Evolutionary conservation across 1,139 yeast genomes (phyloP).

Genomic region (Diutina pseudorugosa): DNA sequence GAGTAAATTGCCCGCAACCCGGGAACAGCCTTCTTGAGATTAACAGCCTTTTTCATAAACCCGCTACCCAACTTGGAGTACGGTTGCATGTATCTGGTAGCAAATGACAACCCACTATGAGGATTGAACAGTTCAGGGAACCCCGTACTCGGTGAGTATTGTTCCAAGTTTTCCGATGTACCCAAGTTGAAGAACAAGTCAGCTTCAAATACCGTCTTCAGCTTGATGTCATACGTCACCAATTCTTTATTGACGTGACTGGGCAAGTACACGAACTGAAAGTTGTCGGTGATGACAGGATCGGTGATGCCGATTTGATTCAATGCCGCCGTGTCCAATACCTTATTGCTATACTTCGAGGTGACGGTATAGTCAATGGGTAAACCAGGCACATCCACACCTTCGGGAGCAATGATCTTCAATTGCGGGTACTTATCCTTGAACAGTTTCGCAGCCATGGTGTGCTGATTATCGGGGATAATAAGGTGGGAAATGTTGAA

Average conservation of each 20-base stretch:
- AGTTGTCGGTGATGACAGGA: constrained; percentile 20
- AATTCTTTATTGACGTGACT: constrained; percentile 44
- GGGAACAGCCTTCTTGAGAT: constrained; percentile 8
- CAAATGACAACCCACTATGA: constrained; percentile 26
- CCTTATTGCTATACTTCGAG: constrained; percentile 15
- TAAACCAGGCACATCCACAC: constrained; percentile 16
- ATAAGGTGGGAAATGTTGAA: constrained; percentile 20
- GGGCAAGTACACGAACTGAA: constrained; percentile 46
- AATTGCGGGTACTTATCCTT: constrained; percentile 34
- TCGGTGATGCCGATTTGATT: constrained; percentile 18
- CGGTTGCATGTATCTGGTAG: constrained; percentile 27
- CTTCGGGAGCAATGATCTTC: constrained; percentile 38
- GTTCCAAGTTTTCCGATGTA: constrained; percentile 14
- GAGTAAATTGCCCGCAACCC: constrained; percentile 23
- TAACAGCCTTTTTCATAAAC: constrained; percentile 17
- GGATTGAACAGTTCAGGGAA: constrained; percentile 20
- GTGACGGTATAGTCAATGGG: constrained; percentile 9
- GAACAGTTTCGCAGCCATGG: constrained; percentile 43
- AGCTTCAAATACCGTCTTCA: constrained; percentile 40
- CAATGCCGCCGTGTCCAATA: constrained; percentile 12
- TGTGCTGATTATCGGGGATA: constrained; percentile 44
- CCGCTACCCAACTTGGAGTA: constrained; percentile 22
- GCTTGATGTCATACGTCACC: constrained; percentile 31
- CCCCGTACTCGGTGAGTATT: constrained; percentile 33
- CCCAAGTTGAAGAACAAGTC: constrained; percentile 43